phyloP scores from a whole-genome alignment of 495 filamentous ascomycete species.

The Pseudevernia furfuracea region DNA sequence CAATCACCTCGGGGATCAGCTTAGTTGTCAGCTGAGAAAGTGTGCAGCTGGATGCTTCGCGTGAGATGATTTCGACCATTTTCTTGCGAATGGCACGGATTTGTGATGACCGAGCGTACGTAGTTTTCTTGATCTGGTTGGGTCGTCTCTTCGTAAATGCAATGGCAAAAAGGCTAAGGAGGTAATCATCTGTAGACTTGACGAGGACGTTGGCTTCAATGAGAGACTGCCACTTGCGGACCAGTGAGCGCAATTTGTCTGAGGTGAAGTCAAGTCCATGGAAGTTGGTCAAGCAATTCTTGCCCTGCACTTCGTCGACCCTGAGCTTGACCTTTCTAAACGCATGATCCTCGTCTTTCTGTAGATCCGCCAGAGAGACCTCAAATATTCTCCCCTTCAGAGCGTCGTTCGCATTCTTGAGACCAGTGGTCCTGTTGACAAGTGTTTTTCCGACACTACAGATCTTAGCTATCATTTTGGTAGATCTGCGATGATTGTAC shows the following conservation, averaged over 20 bases:
- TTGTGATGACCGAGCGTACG: conserved; percentile 91
- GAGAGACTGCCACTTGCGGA: conserved; percentile 98
- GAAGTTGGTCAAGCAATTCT: conserved; percentile 99
- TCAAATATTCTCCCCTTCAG: conserved; percentile 98
- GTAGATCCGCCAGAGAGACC: conserved; percentile 95
- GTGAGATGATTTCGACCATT: conserved; percentile 98
- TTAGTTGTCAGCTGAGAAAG: conserved; percentile 92
- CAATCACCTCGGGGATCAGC: conserved; percentile 98
- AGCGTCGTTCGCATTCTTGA: conserved; percentile 99
- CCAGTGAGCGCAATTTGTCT: conserved; percentile 96
- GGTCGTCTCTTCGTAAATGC: conserved; percentile 97
- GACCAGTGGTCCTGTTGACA: conserved; percentile 96
- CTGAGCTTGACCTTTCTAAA: conserved; percentile 99
- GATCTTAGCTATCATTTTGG: conserved; percentile 15
- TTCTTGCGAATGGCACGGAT: conserved; percentile 96
- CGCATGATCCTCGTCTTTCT: conserved; percentile 98
- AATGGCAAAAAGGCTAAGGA: conserved; percentile 94
- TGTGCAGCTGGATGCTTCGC: conserved; percentile 88
- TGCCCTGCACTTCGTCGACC: conserved; percentile 97
- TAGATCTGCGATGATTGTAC: conserved; percentile 30
- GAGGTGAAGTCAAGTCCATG: conserved; percentile 99
- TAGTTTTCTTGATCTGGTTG: conserved; percentile 99
- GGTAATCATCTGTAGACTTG: conserved; percentile 99
- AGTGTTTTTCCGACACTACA: conserved; percentile 94
- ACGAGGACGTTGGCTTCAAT: conserved; percentile 99